Base-by-base conservation (phyloP, 176 grass and related monocot genomes). In the Poa pratensis region DNA sequence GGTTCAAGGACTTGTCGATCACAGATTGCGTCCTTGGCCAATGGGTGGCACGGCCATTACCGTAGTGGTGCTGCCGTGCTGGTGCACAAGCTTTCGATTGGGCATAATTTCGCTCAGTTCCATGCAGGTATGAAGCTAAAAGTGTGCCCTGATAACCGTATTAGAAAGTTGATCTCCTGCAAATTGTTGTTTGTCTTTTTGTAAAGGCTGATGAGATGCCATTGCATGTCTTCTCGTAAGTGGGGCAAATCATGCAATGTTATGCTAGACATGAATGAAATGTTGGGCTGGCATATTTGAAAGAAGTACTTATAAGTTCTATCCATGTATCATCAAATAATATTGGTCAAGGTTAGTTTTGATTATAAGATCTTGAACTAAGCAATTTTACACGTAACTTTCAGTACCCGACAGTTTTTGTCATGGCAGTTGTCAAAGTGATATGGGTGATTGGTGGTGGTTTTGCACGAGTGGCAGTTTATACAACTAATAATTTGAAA, bases 11-110 rank as follows among this genome's bases (percentile, higher is more conserved):
- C 82, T 43, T 89, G 83, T 82, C 78, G 88, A 86, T 86, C 63
- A 32, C 18, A 62, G 72, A 54, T 82, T 77, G 88, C 58, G 7
- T 37, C 28, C 63, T 7, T 18, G 4, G 52, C 51, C 51, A 51
- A 52, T 82, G 63, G 88, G 83, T 78, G 88, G 72, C 30, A 20
- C 61, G 51, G 52, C 83, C 88, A 89, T 86, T 76, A 59, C 30
- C 62, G 69, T 54, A 71, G 72, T 84, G 57, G 43, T 30, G 22
- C 10, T 30, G 70, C n/a, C n/a, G n/a, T n/a, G n/a, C n/a, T n/a
- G n/a, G n/a, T n/a, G n/a, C n/a, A 5, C 7, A 42, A 42, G 54
- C 10, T 62, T 40, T 49, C 24, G 3, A 52, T 51, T n/a, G 30
- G 20, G 5, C 27, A 30, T 70, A 72, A 73, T 17, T 53, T 43